Base-by-base conservation (phyloP, 2,329 filamentous ascomycete species). In the Microdochium bolleyi region DNA sequence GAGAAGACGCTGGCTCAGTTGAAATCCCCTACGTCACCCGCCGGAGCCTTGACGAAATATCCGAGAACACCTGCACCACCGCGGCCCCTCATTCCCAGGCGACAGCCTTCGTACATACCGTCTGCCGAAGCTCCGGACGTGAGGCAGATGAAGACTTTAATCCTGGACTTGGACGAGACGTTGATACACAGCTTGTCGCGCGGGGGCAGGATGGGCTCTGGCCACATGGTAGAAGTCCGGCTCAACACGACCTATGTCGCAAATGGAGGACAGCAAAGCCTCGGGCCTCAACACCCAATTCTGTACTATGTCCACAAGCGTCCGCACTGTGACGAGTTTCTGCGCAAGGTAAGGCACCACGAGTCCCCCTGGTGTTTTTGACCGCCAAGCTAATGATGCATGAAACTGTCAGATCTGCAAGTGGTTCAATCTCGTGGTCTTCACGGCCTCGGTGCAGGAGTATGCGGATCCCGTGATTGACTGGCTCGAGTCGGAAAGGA, bases 391-490 rank as follows among this genome's bases (percentile, higher is more conserved):
- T 55, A 38, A 50, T 22, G 13, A 25, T 16, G 11, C 54, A 53
- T 64, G 68, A 54, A 67, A 54, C 30, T 27, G 49, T 25, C 66
- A 94, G 77, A 84, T 96, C 49, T 91, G 85, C 76, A 96, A 96
- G 73, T 99, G 94, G 94, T 99, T 95, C 73, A 97, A 96, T 67
- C 76, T 99, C 16, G 89, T 99, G 51, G 79, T 97, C 49, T 99
- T 99, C 69, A 99, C 94, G 10, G 94, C 94, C 2, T 96, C 91
- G 21, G 94, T 99, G 37, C 94, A 99, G 68, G 94, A 99, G 69
- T 99, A 99, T 64, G 94, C 94, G 53, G 94, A 99, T 69, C 94
- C 94, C 0, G 94, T 99, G 53, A 97, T 99, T 66, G 94, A 99
- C 77, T 97, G 92, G 91, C 80, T 99, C 55, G 94, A 99, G 72